These are phyloP conservation scores for Entomortierella lignicola DNA, from an alignment of 192 early-diverging fungal species.

Conservation along the genomic window DNA sequence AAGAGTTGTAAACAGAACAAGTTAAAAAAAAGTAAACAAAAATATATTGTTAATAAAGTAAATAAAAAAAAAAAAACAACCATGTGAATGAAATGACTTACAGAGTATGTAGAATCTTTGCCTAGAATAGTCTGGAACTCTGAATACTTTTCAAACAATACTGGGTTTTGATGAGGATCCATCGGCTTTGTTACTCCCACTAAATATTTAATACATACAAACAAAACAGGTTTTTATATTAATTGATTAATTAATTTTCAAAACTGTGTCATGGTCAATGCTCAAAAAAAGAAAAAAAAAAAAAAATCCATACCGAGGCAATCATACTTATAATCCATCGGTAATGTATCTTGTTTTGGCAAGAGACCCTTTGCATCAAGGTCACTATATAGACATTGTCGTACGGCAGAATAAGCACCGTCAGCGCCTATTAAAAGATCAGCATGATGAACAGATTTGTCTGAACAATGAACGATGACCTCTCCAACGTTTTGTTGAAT, in stretches of 20 bases:
- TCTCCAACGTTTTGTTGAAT: slow-evolving; percentile 28
- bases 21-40: no score
- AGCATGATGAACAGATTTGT: slow-evolving; percentile 13
- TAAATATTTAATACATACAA: neutral
- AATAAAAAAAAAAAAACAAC: neutral
- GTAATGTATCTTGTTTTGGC: slow-evolving; percentile 13
- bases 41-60: neutral
- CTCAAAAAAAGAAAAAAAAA: no score
- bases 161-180: slow-evolving; percentile 9
- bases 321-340: slow-evolving; percentile 33
- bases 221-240: neutral
- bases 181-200: slow-evolving; percentile 36
- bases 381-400: slow-evolving; percentile 25
- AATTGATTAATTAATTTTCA: no score
- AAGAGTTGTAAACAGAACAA: no score
- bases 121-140: slow-evolving; percentile 33
- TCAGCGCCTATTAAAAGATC: slow-evolving; percentile 26
- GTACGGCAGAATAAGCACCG: slow-evolving; percentile 23
- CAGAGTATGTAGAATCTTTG: slow-evolving; percentile 25
- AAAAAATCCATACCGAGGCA: slow-evolving; percentile 11
- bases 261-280: no score
- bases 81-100: slow-evolving; percentile 1
- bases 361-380: slow-evolving; percentile 6
- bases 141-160: slow-evolving; percentile 25
- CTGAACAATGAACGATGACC: slow-evolving; percentile 24